phyloP scores from a whole-genome alignment of 2,329 filamentous ascomycete species.

The Scorias spongiosa region DNA sequence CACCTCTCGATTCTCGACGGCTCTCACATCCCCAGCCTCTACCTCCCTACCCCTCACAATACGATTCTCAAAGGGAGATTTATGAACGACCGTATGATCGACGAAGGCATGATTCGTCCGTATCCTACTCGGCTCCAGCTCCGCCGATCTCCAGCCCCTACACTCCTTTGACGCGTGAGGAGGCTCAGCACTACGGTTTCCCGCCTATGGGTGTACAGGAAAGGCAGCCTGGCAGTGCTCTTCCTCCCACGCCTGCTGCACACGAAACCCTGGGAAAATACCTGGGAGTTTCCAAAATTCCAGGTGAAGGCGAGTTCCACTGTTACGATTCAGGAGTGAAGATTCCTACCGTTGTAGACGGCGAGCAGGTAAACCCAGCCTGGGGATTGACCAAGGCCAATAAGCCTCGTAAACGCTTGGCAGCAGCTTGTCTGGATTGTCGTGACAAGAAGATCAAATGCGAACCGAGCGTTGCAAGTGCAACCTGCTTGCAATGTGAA shows the following conservation, averaged over 20 bases:
- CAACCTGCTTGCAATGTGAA: conserved; percentile 79
- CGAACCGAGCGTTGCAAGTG: conserved; percentile 55
- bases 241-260: conserved; percentile 5
- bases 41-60: conserved; percentile 10
- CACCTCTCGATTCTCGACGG: conserved; percentile 1
- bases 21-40: conserved; percentile 5
- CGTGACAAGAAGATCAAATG: conserved; percentile 97
- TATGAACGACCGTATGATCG: not conserved
- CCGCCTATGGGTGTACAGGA: conserved; percentile 9
- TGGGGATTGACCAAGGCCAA: conserved; percentile 93
- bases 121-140: not conserved
- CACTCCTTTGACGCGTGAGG: conserved; percentile 9
- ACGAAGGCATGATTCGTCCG: not conserved
- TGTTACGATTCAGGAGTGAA: conserved; percentile 19
- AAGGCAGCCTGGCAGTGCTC: conserved; percentile 14
- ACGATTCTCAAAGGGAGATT: not conserved
- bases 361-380: conserved; percentile 72
- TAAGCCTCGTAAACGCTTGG: conserved; percentile 78
- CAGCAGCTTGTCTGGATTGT: conserved; percentile 85
- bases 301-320: conserved; percentile 17
- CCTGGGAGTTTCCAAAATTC: conserved; percentile 16
- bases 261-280: conserved; percentile 17
- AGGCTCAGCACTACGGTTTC: conserved; percentile 10
- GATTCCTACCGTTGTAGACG: conserved; percentile 46
- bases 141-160: conserved; percentile 5